Evolutionary conservation across 345 rosid genomes (phyloP), one percentile per base, ranked within the genome.

Genomic region (Turnera subulata): DNA sequence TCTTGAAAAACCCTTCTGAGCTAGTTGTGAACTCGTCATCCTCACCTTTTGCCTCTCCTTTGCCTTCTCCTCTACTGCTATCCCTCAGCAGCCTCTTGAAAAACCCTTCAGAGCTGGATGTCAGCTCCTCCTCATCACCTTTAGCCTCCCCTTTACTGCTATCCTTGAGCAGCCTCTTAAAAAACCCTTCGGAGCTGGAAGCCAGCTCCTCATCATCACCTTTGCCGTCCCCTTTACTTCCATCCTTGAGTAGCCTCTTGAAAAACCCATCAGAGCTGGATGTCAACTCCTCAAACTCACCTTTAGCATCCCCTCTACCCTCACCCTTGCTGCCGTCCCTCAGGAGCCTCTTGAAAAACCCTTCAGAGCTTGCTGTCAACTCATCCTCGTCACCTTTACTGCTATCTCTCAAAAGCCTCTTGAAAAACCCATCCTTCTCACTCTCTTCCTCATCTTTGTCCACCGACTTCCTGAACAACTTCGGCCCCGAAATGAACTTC

Each of bases 401-500:
- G 25, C 65, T 51, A 48, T 86, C 91, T 71, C 82, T 84, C 76
- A 88, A 63, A 64, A 91, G 76, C 62, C 85, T 83, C 50, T 55
- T 68, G 53, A 68, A 68, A 43, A 68, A 94, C 7, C 97, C 99
- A 55, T 94, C 97, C 78, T 81, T 94, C 56, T 88, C 99, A 56
- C 65, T 75, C 57, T 87, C 96, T 48, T 89, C 96, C 22, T 84
- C 97, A 56, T 90, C 96, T 78, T 88, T 90, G 25, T 88, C 99
- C 51, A 75, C 79, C 6, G 95, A 90, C 85, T 90, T 94, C 78
- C 97, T 90, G 68, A 90, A 94, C 75, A 88, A 68, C 79, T 88
- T 94, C 17, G 95, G 86, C 61, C 96, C 82, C 0, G 97, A 96
- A 68, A 94, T 90, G 56, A 94, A 77, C 77, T 88, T 94, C 73